A percentile compares a stretch with the other conserved stretches of the same genome.
Conservation (phyloP, 2,329 filamentous ascomycete species). For the Clonostachys rosea region DNA sequence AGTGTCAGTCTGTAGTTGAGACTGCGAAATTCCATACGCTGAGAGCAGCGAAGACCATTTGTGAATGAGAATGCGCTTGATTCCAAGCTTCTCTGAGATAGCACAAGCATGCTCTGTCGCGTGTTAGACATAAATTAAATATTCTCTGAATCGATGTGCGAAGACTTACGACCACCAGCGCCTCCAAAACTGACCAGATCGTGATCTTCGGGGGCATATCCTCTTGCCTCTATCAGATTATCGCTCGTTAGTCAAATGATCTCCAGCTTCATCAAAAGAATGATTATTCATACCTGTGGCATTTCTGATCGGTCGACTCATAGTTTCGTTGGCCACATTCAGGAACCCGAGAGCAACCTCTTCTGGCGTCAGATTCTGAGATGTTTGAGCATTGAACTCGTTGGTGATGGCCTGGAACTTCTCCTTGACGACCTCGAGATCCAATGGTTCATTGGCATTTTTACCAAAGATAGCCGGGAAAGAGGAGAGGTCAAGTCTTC, state of each 20-base stretch:
- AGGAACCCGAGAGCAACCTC: slow-evolving; percentile 64
- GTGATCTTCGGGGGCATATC: slow-evolving; percentile 21
- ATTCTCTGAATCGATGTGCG: too few species aligned
- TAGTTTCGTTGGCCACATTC: slow-evolving; percentile 71
- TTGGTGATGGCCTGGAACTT: slow-evolving; percentile 32
- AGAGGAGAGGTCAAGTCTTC: slow-evolving; percentile 50
- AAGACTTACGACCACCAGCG: slow-evolving; percentile 53
- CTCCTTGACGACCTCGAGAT: slow-evolving; percentile 24
- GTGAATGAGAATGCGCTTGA: slow-evolving; percentile 33
- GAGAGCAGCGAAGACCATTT: slow-evolving; percentile 32
- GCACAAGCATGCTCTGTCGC: slow-evolving; percentile 34
- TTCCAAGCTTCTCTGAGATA: slow-evolving; percentile 32
- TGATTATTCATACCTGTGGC: slow-evolving; percentile 37
- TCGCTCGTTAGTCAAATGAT: neutral
- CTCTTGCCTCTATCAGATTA: slow-evolving; percentile 41
- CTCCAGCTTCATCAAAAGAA: neutral
- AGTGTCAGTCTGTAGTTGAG: slow-evolving; percentile 28
- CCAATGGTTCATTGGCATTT: slow-evolving; percentile 52
- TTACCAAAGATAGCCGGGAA: slow-evolving; percentile 70
- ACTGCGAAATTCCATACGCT: slow-evolving; percentile 36
- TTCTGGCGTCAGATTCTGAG: slow-evolving; percentile 19
- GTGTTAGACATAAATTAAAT: too few species aligned
- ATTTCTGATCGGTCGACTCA: slow-evolving; percentile 71
- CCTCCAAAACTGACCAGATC: slow-evolving; percentile 51
- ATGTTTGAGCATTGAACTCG: slow-evolving; percentile 29